Percentiles rank a stretch among this genome's conserved stretches.
Evolutionary conservation across 179 eudicot genomes (phyloP).

Genomic region (Gypsophila paniculata): DNA sequence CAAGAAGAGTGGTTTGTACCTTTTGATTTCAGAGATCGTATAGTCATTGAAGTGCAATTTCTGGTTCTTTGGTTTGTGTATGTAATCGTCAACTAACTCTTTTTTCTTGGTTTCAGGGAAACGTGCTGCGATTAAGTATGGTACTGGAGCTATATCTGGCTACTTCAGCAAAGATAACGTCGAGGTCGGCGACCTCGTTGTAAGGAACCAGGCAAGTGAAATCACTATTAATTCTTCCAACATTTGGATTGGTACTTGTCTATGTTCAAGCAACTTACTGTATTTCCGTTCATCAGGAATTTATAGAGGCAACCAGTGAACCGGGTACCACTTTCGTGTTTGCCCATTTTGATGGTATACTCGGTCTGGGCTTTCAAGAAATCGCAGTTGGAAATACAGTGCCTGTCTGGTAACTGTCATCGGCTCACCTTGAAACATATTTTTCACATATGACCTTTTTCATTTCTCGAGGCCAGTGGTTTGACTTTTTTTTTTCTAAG

Average conservation of each 20-base stretch:
- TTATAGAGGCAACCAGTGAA: slow-evolving; percentile 77
- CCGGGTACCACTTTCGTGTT: slow-evolving; percentile 56
- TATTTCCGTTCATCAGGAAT: slow-evolving; percentile 39
- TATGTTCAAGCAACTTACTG: background rate
- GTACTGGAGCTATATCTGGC: slow-evolving; percentile 79
- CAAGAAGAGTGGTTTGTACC: slow-evolving; percentile 44
- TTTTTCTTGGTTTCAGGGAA: slow-evolving; percentile 43
- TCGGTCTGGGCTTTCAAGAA: slow-evolving; percentile 87
- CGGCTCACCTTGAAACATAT: background rate
- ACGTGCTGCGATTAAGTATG: slow-evolving; percentile 63
- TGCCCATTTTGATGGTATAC: slow-evolving; percentile 80
- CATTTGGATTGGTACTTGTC: background rate
- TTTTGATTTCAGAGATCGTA: background rate
- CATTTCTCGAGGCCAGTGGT: too few relatives aligned
- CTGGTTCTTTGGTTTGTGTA: background rate
- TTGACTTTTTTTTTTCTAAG: too few relatives aligned
- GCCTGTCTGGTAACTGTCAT: slow-evolving; percentile 60
- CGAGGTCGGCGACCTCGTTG: slow-evolving; percentile 61
- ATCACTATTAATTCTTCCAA: slow-evolving; percentile 5
- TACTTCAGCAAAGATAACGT: slow-evolving; percentile 74
- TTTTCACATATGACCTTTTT: too few relatives aligned
- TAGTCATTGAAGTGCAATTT: background rate
- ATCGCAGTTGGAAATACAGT: slow-evolving; percentile 67
- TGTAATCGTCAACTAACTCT: background rate
- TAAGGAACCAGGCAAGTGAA: slow-evolving; percentile 57